A percentile compares a stretch with the other conserved stretches of the same genome.
Evolutionary conservation across 192 early-diverging fungal genomes (phyloP).

Genomic region (Backusella morwellensis): DNA sequence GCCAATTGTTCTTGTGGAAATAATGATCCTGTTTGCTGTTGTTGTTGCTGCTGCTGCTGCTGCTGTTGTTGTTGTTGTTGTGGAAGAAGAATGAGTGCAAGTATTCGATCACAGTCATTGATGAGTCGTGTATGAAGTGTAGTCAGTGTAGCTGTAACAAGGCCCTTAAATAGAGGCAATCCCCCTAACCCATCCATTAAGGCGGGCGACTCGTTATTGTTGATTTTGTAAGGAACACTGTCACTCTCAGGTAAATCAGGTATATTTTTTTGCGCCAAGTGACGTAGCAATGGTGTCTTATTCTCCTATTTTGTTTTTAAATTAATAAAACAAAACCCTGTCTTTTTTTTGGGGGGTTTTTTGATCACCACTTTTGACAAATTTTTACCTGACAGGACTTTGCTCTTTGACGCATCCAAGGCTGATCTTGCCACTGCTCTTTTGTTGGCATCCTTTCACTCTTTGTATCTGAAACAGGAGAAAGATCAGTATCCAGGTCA

Average conservation of each 20-base stretch:
- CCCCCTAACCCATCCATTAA: background rate
- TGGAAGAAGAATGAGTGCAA: slow-evolving; percentile 13
- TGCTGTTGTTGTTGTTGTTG: background rate
- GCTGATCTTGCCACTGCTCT: slow-evolving; percentile 11
- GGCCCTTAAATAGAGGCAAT: slow-evolving; percentile 7
- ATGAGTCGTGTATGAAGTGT: slow-evolving; percentile 30
- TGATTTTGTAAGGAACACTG: slow-evolving; percentile 7
- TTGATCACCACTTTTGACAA: background rate
- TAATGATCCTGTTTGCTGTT: background rate
- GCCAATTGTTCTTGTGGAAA: slow-evolving; percentile 26
- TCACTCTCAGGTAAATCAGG: slow-evolving; percentile 11
- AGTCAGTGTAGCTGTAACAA: slow-evolving; percentile 35
- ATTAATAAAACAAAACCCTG: background rate
- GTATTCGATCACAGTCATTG: slow-evolving; percentile 22
- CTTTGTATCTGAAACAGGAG: slow-evolving; percentile 11
- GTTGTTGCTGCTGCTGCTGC: background rate
- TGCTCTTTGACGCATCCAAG: slow-evolving; percentile 19
- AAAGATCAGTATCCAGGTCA: background rate
- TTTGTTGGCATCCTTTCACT: slow-evolving; percentile 20
- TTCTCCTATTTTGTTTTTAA: slow-evolving; percentile 5
- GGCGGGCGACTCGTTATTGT: background rate
- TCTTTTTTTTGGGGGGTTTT: background rate
- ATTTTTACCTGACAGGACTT: slow-evolving; percentile 21
- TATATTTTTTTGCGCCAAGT: slow-evolving; percentile 7
- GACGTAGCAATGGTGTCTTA: slow-evolving; percentile 15